phyloP scores from a whole-genome alignment of 2,329 filamentous ascomycete genomes.

The Fusarium sp. region DNA sequence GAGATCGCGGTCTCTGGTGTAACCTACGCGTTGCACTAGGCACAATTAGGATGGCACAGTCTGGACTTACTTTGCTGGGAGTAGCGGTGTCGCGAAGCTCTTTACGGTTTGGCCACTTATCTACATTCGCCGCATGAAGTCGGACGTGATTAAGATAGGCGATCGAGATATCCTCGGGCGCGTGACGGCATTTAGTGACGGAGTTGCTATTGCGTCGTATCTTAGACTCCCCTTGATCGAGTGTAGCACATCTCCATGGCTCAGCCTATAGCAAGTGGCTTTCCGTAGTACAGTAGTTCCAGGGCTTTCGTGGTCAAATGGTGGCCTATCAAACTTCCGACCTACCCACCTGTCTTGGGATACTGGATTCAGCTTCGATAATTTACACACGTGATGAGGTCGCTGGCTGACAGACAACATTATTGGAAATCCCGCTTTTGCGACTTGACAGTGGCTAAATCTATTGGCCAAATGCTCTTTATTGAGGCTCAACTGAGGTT shows the following conservation, averaged over 20 bases:
- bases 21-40: background rate
- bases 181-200: background rate
- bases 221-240: background rate
- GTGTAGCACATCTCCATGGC: background rate
- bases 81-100: background rate
- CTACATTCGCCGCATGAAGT: background rate
- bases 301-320: too few relatives aligned
- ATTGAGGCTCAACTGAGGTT: too few relatives aligned
- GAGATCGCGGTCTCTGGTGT: background rate
- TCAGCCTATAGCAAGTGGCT: background rate
- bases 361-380: too few relatives aligned
- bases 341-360: background rate
- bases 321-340: background rate
- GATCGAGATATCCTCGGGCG: background rate
- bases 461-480: accelerated
- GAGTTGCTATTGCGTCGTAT: background rate
- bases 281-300: background rate
- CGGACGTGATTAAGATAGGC: background rate
- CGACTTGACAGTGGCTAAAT: accelerated
- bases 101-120: background rate
- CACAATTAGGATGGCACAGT: constrained; percentile 8
- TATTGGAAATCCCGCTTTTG: accelerated
- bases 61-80: background rate
- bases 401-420: accelerated
- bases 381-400: too few relatives aligned